These are phyloP conservation scores for Phyllosticta capitalensis DNA, from an alignment of 2,329 filamentous ascomycete genomes.

Conservation along the genomic window DNA sequence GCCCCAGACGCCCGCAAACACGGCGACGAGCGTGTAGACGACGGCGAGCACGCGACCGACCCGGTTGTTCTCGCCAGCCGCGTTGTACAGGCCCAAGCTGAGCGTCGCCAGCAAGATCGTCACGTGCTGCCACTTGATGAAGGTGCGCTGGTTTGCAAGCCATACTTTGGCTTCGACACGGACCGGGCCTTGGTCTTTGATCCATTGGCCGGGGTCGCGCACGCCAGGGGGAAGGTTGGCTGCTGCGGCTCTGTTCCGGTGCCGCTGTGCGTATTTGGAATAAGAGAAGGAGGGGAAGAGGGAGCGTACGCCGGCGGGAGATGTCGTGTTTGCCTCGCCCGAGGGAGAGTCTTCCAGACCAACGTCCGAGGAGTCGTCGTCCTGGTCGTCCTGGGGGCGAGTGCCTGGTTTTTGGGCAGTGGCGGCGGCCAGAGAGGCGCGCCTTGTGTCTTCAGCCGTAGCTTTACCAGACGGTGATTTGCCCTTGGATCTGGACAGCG, in stretches of 20 bases:
- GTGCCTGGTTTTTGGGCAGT: constrained; percentile 13
- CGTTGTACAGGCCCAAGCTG: constrained; percentile 78
- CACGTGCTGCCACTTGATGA: constrained; percentile 98
- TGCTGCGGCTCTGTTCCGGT: constrained; percentile 33
- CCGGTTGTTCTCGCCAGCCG: constrained; percentile 64
- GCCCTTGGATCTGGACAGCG: constrained; percentile 14
- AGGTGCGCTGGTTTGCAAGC: constrained; percentile 96
- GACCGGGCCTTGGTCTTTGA: constrained; percentile 88
- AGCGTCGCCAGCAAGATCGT: constrained; percentile 76
- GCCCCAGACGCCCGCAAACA: constrained; percentile 80
- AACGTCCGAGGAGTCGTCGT: constrained; percentile 40
- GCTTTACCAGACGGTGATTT: constrained; percentile 15
- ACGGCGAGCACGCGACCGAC: constrained; percentile 71
- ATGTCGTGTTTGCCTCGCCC: constrained; percentile 32
- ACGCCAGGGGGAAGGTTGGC: constrained; percentile 72
- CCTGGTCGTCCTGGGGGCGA: constrained; percentile 32
- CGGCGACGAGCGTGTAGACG: constrained; percentile 70
- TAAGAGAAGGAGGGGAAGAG: constrained; percentile 77
- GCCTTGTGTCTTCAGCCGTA: constrained; percentile 14
- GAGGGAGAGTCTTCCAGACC: constrained; percentile 26
- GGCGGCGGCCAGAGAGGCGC: constrained; percentile 14
- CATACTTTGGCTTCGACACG: constrained; percentile 97
- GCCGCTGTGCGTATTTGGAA: constrained; percentile 55
- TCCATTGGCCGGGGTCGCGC: constrained; percentile 72
- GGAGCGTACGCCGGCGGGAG: constrained; percentile 51